Evolutionary conservation across 257 asterid genomes (phyloP).

Genomic region (Solanum pennellii): DNA sequence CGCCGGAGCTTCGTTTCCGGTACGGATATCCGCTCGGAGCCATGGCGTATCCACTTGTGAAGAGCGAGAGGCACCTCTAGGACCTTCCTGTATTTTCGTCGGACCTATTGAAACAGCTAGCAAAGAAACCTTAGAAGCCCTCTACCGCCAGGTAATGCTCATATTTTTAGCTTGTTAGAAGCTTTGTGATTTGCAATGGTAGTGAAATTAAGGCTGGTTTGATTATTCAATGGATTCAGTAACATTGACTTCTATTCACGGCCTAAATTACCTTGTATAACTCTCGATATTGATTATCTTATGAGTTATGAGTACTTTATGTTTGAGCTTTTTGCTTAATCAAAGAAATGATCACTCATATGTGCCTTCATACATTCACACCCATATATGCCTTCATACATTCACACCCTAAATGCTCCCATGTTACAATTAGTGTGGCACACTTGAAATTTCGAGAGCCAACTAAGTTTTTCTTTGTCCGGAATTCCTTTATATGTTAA

Average conservation of each 20-base stretch:
- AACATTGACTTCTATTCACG: neutral
- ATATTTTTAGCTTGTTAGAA: neutral
- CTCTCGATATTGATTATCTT: neutral
- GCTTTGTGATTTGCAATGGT: neutral
- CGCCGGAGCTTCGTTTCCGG: conserved; percentile 32
- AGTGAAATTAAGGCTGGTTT: neutral
- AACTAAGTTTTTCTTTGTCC: neutral
- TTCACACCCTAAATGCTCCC: neutral
- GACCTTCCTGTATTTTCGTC: conserved; percentile 84
- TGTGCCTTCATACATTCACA: neutral
- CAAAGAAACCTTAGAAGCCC: conserved; percentile 91
- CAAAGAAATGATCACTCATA: neutral
- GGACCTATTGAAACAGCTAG: conserved; percentile 90
- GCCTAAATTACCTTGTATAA: neutral
- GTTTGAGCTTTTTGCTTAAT: neutral
- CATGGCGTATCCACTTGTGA: conserved; percentile 30
- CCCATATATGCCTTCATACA: neutral
- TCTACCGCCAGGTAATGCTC: conserved; percentile 60
- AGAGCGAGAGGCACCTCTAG: conserved; percentile 37
- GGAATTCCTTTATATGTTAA: neutral
- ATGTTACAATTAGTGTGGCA: neutral
- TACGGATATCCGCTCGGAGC: conserved; percentile 43
- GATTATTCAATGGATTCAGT: neutral
- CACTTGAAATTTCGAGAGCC: neutral
- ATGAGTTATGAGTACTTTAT: neutral